Percentiles rank a stretch among this genome's conserved stretches.
Evolutionary conservation across 495 filamentous ascomycete species (phyloP).

Genomic region (Penicillium coprophilum): DNA sequence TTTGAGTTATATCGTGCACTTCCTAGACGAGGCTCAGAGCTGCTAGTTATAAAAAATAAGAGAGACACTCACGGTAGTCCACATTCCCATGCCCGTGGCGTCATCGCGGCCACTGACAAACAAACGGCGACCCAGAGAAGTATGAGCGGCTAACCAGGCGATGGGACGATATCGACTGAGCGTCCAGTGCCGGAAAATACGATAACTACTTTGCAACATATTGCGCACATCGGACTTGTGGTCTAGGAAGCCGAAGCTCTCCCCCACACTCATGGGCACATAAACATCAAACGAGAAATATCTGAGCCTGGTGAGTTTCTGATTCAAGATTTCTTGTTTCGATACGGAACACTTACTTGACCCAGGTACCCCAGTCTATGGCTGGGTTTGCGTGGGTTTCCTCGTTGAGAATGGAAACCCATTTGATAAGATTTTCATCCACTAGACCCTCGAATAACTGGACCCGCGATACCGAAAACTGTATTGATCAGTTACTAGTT

Average conservation of each 20-base stretch:
- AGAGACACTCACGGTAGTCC: background rate
- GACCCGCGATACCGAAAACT: too few species aligned
- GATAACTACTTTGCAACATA: background rate
- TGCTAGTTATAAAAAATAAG: background rate
- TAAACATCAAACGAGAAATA: background rate
- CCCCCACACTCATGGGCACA: background rate
- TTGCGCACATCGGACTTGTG: background rate
- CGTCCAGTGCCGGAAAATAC: background rate
- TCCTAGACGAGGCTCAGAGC: background rate
- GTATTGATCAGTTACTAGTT: too few species aligned
- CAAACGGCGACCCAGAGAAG: background rate
- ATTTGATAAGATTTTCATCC: too few species aligned
- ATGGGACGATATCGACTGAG: background rate
- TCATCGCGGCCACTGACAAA: background rate
- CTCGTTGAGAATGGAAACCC: too few species aligned
- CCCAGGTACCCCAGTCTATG: too few species aligned
- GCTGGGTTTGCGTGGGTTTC: too few species aligned
- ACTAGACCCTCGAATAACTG: too few species aligned
- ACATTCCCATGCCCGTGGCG: background rate
- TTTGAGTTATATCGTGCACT: background rate
- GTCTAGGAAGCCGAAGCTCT: background rate
- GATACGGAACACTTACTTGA: too few species aligned
- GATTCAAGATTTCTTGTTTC: too few species aligned
- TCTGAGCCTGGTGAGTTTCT: background rate
- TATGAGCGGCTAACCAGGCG: background rate